Percentiles rank a stretch among this genome's conserved stretches.
These are phyloP conservation scores for Immersiporthe knoxdaviesiana DNA, from an alignment of 2,329 filamentous ascomycete species.

Conservation along the genomic window DNA sequence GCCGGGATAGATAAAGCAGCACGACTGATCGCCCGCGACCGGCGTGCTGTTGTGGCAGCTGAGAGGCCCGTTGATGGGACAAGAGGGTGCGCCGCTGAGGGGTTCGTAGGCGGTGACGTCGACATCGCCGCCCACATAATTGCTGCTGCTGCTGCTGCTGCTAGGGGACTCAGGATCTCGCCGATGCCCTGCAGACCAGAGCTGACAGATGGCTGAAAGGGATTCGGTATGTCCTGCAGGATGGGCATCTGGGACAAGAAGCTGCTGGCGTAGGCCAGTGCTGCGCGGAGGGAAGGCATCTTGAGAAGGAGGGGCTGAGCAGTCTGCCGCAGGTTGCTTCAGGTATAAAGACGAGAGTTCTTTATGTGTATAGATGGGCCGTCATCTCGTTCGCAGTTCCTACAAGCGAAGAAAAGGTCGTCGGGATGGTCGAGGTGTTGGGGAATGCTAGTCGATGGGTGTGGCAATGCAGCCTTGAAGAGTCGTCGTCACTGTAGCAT, in stretches of 20 bases:
- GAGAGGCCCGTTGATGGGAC: constrained; percentile 45
- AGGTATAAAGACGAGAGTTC: constrained; percentile 11
- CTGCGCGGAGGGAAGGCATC: constrained; percentile 37
- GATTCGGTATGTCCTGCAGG: constrained; percentile 33
- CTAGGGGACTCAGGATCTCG: constrained; percentile 19
- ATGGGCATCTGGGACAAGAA: constrained; percentile 41
- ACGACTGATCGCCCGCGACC: constrained; percentile 39
- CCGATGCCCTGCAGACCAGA: constrained; percentile 29
- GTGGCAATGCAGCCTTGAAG: neutral
- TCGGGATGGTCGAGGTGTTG: neutral
- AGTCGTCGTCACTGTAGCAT: neutral
- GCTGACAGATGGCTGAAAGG: constrained; percentile 30
- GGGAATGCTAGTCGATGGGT: neutral
- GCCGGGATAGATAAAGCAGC: constrained; percentile 48
- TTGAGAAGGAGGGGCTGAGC: neutral
- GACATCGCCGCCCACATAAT: neutral
- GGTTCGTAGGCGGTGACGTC: constrained; percentile 41
- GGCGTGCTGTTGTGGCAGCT: constrained; percentile 46
- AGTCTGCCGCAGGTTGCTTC: constrained; percentile 10
- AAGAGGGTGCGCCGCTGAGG: constrained; percentile 42
- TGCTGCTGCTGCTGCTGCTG: neutral
- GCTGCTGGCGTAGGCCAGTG: constrained; percentile 40
- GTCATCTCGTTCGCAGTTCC: neutral
- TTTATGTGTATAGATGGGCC: neutral
- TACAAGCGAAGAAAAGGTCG: neutral